Evolutionary conservation across 2,329 filamentous ascomycete species (phyloP), one percentile per base, ranked within the genome.

Genomic region (Cladophialophora carrionii): DNA sequence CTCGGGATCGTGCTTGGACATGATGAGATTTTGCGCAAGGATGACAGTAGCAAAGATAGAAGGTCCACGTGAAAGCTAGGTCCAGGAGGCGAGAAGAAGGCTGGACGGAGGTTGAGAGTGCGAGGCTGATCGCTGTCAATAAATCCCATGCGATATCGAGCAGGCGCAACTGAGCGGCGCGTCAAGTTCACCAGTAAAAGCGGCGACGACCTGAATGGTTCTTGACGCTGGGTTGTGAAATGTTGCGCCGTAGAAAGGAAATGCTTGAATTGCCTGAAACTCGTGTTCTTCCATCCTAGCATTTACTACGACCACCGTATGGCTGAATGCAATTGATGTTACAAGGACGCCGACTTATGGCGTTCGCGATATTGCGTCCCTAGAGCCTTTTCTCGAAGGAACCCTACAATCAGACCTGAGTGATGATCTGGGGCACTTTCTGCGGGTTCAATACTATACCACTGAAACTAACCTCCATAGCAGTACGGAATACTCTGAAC

Each of bases 1-100:
- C 54, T 73, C 71, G 2, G 70, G 68, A 62, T 71, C 70, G 87
- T 60, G 46, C 32, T 60, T 60, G 20, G 57, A 60, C 57, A 60
- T 60, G 29, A 6, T 26, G 46, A 41, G 46, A 5, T 41, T 34
- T n/a, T 12, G 29, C 17, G 29, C 26, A 32, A 32, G 3, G 29
- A 10, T 24, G 52, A 54, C 26, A 12, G 12, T 32, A 32, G 52
- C 8, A 32, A 14, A 54, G 24, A 5, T 31, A 31, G 52, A 9
- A 32, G 26, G 17, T 17, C 29, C 26, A 5, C 9, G 17, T 54
- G 29, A 31, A 12, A 9, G 52, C 24, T 29, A 54, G 17, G 14
- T 31, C 52, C 8, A 29, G 29, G 14, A 6, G 24, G 14, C 26
- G n/a, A 24, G 26, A 32, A 54, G 4, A 7, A 20, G 17, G 17